Conservation (phyloP, 768 basidiomycete species). For the Hortiboletus campestris region DNA sequence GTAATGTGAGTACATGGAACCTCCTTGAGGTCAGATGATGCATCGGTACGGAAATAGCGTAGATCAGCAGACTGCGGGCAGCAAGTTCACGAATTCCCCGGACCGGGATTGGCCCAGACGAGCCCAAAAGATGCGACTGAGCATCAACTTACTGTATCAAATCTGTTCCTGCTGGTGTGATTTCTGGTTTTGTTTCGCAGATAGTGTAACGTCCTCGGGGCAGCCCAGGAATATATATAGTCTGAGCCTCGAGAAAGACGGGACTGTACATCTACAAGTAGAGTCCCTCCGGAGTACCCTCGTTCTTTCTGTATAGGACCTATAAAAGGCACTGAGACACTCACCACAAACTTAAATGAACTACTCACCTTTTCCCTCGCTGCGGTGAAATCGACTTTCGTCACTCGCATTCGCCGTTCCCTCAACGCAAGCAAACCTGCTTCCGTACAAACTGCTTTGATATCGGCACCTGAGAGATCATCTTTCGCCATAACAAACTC, state of each 20-base stretch:
- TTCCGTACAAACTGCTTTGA: slow-evolving; percentile 98
- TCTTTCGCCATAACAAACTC: slow-evolving; percentile 96
- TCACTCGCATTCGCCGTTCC: slow-evolving; percentile 93
- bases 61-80: neutral
- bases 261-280: slow-evolving; percentile 54
- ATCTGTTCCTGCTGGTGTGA: neutral
- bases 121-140: neutral
- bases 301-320: slow-evolving; percentile 95
- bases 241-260: slow-evolving; percentile 8
- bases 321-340: slow-evolving; percentile 28
- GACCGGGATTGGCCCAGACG: neutral
- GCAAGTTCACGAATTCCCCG: neutral
- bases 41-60: neutral
- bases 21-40: neutral
- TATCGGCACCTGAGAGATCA: slow-evolving; percentile 94
- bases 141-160: neutral
- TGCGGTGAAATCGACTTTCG: slow-evolving; percentile 83
- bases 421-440: slow-evolving; percentile 94
- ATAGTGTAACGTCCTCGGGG: neutral
- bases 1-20: neutral
- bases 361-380: slow-evolving; percentile 86
- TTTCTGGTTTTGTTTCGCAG: neutral
- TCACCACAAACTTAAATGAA: neutral
- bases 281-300: slow-evolving; percentile 89
- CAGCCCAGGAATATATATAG: neutral